Evolutionary conservation across 2,329 filamentous ascomycete species (phyloP), one percentile per base, ranked within the genome.

Genomic region (Talaromyces marneffei): DNA sequence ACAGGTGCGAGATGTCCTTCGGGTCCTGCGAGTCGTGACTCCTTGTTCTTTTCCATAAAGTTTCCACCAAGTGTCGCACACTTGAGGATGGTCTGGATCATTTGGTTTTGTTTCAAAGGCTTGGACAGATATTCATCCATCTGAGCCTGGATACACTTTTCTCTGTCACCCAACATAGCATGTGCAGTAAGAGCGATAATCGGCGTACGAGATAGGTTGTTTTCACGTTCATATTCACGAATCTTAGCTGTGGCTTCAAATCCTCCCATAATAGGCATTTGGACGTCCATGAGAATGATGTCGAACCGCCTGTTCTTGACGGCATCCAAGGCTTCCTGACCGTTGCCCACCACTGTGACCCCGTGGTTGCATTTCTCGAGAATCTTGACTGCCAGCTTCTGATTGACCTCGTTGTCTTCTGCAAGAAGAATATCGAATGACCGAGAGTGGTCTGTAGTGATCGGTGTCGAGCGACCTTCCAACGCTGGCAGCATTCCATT

Each of bases 51-150:
- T 63, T 76, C 75, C 60, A 76, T 63, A 27, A 77, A 66, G 7
- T 74, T 75, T 20, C 74, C 74, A 62, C 93, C 92, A 35, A 97
- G 86, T 4, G 94, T 97, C 12, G 92, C 93, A 73, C 93, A 97
- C 75, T 97, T 96, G 66, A 97, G 84, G 63, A 99, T 97, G 0
- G 92, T 97, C 78, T 97, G 93, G 70, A 97, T 97, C 71, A 97
- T 87, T 74, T 96, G 91, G 74, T 96, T 97, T 72, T 96, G 93
- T 76, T 97, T 95, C 64, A 97, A 81, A 27, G 93, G 93, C 74
- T 99, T 99, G 18, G 93, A 96, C 44, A 99, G 81, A 72, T 99
- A 99, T 75, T 99, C 94, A 74, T 99, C 94, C 94, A 99, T 99
- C 79, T 97, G 92, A 9, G 93, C 94, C 74, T 96, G 91, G 64